Percentiles rank a stretch among this genome's conserved stretches.
phyloP scores from a whole-genome alignment of 768 basidiomycete genomes.

The Naematelia encephala region DNA sequence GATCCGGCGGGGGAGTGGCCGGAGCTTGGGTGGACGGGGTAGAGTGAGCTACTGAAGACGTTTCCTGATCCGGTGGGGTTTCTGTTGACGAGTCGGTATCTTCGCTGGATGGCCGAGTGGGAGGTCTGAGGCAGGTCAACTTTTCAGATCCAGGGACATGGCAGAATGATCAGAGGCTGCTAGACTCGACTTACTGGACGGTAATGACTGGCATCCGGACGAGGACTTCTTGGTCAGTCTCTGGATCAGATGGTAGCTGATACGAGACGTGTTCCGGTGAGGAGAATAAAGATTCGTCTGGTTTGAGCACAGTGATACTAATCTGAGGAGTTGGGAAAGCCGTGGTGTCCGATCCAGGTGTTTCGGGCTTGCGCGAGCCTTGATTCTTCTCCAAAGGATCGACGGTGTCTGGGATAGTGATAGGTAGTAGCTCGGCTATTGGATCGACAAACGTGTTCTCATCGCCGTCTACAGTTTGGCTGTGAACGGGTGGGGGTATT shows the following conservation, averaged over 20 bases:
- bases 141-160: no score
- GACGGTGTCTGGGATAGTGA: neutral
- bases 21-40: neutral
- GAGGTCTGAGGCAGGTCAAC: neutral
- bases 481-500: no score
- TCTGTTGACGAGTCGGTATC: neutral
- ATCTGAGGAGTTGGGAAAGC: neutral
- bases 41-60: neutral
- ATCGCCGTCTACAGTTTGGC: no score
- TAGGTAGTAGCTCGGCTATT: no score
- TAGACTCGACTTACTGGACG: neutral
- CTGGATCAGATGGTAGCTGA: neutral
- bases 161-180: no score
- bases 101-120: neutral
- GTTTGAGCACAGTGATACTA: neutral
- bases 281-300: neutral
- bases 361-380: neutral
- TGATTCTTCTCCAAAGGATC: neutral
- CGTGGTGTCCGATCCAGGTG: neutral
- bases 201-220: neutral
- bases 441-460: no score
- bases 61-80: neutral
- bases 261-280: neutral
- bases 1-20: neutral
- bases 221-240: neutral